Evolutionary conservation across 1,284 basidiomycete genomes (phyloP), one percentile per base, ranked within the genome.

Genomic region (Puccinia horiana): DNA sequence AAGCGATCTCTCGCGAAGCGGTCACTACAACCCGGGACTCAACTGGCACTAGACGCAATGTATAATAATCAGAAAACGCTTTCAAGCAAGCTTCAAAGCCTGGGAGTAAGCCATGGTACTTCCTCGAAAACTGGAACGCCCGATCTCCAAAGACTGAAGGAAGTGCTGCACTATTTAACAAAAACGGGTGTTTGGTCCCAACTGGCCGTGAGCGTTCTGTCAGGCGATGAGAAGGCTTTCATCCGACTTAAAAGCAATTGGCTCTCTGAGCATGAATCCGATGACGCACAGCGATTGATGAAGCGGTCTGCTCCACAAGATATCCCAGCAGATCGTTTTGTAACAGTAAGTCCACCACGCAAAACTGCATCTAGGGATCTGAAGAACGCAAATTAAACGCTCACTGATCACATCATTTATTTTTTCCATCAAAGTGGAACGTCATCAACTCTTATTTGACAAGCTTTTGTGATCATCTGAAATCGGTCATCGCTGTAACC

Each of bases 381-480:
- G 63, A 40, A 37, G 37, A 32, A 18, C 26, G 16, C 12, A 44
- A 69, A 11, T 44, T 26, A 26, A 12, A 44, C 35, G 65, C 40
- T 47, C 20, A 42, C n/a, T 42, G 18, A 44, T 42, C 3, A n/a
- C 9, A 20, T n/a, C 3, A 65, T 69, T 32, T 1, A 14, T 61
- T 35, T 35, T 26, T 26, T 26, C 54, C 2, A 26, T 56, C 20
- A n/a, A n/a, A 79, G 76, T 79, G 76, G 76, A 79, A 44, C 20
- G 65, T 63, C 8, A 70, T 79, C 42, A 79, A 69, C 52, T 26
- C 76, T 37, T 70, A 79, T 42, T 47, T 79, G 35, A 79, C 29
- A 49, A 79, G 76, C 61, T 79, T 79, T 29, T 63, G 76, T 47
- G 76, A 79, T 47, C 76, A 79, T 56, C 35, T 79, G 12, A 58